Base-by-base conservation (phyloP, 2,329 filamentous ascomycete species). In the Colletotrichum orbiculare region DNA sequence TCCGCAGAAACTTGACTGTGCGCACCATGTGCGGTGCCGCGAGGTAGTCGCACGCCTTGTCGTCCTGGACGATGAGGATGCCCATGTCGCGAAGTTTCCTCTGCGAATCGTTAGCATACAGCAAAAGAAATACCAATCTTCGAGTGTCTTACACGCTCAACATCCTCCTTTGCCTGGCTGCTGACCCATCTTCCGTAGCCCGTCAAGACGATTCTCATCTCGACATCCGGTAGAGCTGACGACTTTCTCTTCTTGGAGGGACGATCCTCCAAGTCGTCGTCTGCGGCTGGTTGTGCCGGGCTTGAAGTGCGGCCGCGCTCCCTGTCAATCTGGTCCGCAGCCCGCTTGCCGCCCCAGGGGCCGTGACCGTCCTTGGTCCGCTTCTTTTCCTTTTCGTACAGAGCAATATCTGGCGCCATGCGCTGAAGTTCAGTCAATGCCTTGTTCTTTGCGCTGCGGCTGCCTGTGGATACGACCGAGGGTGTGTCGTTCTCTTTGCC, bases 371-470 rank as follows among this genome's bases (percentile, higher is more conserved):
- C 78, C 68, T 84, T 87, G 67, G 74, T 73, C 17, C 96, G 89
- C 80, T 97, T 97, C 81, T 87, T 93, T 79, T 99, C 96, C 74
- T 96, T 97, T 73, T 98, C 91, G 73, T 96, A 99, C 38, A 96
- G 81, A 2, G 90, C 91, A 72, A 98, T 94, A 73, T 99, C 96
- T 0, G 90, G 87, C 1, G 92, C 94, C 62, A 95, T 82, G 41
- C 87, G 86, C 58, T 96, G 92, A 8, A 98, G 80, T 68, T 87
- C 89, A 39, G 89, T 87, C n/a, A 91, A 80, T 11, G 96, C 96
- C 73, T 91, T 91, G 45, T 91, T 89, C 75, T 98, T 99, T 12
- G 96, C 95, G 71, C 93, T 96, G 60, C 96, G 90, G 69, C 92
- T 92, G 34, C 90, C 89, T 2, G 89, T 91, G 3, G 90, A 86